A percentile compares a stretch with the other conserved stretches of the same genome.
Evolutionary conservation across 257 asterid genomes (phyloP).

Genomic region (Solanum pimpinellifolium): DNA sequence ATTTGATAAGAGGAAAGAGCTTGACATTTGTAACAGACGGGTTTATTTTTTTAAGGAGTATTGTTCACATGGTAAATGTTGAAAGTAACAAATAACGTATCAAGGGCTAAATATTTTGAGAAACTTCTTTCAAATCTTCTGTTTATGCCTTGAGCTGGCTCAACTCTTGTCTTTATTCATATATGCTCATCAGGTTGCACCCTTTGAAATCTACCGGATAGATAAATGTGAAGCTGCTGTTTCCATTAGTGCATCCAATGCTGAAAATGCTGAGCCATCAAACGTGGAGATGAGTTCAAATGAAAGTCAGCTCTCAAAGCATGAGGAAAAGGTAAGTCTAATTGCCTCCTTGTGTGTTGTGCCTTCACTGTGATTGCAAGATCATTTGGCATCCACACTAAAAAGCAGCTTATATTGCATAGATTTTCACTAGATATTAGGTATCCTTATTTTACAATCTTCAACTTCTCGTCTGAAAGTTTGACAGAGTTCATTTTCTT

Average conservation of each 20-base stretch:
- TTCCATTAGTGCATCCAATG: conserved; percentile 8
- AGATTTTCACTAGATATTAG: background rate
- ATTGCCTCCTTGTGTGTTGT: background rate
- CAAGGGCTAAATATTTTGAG: background rate
- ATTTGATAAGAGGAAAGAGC: background rate
- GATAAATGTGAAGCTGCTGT: conserved; percentile 51
- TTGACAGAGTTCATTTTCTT: background rate
- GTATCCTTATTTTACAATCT: background rate
- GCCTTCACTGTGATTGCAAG: background rate
- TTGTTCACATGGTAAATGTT: background rate
- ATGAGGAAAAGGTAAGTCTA: conserved; percentile 27
- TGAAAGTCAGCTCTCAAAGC: conserved; percentile 20
- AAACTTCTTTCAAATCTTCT: background rate
- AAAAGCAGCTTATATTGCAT: background rate
- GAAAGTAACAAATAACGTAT: background rate
- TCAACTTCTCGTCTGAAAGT: background rate
- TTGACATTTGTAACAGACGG: background rate
- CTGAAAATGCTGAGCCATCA: conserved; percentile 30
- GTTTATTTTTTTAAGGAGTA: background rate
- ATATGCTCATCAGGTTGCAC: conserved; percentile 42
- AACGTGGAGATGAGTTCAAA: conserved; percentile 27
- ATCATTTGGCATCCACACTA: background rate
- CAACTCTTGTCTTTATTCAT: background rate
- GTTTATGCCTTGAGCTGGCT: background rate
- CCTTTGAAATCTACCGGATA: conserved; percentile 55